phyloP scores from a whole-genome alignment of 169 alveolate species.

The Nephromyces sp. region DNA sequence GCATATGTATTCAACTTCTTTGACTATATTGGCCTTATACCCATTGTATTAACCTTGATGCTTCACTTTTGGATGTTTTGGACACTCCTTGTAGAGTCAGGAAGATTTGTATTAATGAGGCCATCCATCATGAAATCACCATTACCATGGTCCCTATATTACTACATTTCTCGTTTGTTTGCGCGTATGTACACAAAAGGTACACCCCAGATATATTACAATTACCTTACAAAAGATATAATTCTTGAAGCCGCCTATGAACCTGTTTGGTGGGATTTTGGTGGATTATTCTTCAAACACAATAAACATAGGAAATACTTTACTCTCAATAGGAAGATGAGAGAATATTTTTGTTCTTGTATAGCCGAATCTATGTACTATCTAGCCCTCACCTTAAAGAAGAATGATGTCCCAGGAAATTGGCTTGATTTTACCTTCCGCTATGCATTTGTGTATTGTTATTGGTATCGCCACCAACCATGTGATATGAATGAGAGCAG shows the following conservation, averaged over 20 bases:
- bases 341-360: conserved; percentile 29
- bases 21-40: conserved; percentile 29
- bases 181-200: conserved; percentile 35
- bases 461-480: conserved; percentile 38
- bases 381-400: conserved; percentile 33
- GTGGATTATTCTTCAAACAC: conserved; percentile 20
- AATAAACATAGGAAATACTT: conserved; percentile 16
- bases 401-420: conserved; percentile 34
- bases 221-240: conserved; percentile 35
- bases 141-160: conserved; percentile 31
- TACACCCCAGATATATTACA: conserved; percentile 32
- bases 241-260: conserved; percentile 40
- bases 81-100: conserved; percentile 37
- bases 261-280: conserved; percentile 23
- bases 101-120: conserved; percentile 37
- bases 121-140: conserved; percentile 29
- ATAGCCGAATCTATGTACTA: conserved; percentile 32
- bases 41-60: conserved; percentile 7
- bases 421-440: conserved; percentile 43
- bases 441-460: conserved; percentile 37
- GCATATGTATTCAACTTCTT: conserved; percentile 20
- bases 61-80: conserved; percentile 28
- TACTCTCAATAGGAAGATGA: conserved; percentile 27
- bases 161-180: conserved; percentile 28
- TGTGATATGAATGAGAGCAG: neutral